Evolutionary conservation across 2,329 filamentous ascomycete species (phyloP), one percentile per base, ranked within the genome.

Genomic region (Colletotrichum eremochloae): DNA sequence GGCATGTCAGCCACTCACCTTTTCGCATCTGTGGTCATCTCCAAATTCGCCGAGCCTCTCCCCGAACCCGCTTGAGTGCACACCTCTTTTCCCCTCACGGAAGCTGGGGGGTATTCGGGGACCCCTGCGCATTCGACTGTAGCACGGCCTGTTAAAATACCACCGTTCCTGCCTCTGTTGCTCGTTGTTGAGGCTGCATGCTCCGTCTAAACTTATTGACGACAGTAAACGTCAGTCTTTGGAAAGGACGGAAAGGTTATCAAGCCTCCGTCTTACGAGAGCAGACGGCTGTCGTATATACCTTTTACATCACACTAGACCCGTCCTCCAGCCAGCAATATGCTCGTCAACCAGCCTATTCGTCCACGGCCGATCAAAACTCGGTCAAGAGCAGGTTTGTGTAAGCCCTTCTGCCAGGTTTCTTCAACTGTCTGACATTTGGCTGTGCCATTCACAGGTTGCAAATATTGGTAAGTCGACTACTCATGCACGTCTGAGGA

Each of bases 361-460:
- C 73, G 71, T 48, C 73, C 73, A 15, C 67, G 71, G 20, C 71
- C 73, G 52, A 66, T 73, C 48, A 74, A 74, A 63, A 74, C 71
- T 58, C 67, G 73, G 57, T 74, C 73, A 14, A 71, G 73, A 74
- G 73, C 73, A 73, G 73, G 73, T 73, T 67, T 48, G 73, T 73
- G 31, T 18, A 38, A 61, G 55, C 63, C 58, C 61, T 38, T 24
- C 60, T 24, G 24, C 44, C 44, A 36, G 38, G 67, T 42, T 36
- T 29, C 15, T 3, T 61, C 55, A 6, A 29, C 29, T 46, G n/a
- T 66, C 72, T 74, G 58, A 74, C 69, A 42, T 53, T 8, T 36
- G 18, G 6, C 24, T 48, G 24, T 36, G 3, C 24, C 6, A 9
- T 9, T 6, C 33, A 18, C 20, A 74, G 73, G 73, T 12, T 74